These are phyloP conservation scores for Cryptococcus sp. DNA, from an alignment of 1,284 basidiomycete species.

Conservation along the genomic window DNA sequence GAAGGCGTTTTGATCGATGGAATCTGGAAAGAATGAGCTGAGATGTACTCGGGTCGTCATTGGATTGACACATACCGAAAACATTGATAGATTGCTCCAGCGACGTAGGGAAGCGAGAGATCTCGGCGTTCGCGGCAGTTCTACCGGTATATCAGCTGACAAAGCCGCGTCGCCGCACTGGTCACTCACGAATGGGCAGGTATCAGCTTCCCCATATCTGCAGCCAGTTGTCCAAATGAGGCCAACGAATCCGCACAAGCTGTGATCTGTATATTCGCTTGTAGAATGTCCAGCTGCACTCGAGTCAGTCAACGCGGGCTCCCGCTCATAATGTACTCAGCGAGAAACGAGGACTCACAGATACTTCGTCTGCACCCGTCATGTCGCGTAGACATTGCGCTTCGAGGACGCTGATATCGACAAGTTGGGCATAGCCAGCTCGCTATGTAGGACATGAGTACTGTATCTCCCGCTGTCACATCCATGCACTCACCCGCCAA, in stretches of 20 bases:
- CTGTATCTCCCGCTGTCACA: neutral
- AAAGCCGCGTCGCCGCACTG: neutral
- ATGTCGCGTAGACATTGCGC: constrained; percentile 49
- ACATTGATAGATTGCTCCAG: constrained; percentile 46
- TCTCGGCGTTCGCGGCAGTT: neutral
- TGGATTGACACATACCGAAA: constrained; percentile 23
- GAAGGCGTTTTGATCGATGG: constrained; percentile 84
- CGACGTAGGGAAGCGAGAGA: constrained; percentile 14
- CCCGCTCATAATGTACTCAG: neutral
- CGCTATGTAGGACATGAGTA: constrained; percentile 22
- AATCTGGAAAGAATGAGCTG: constrained; percentile 56
- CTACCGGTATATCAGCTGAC: constrained; percentile 9
- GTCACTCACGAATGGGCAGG: constrained; percentile 20
- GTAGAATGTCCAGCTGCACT: constrained; percentile 33
- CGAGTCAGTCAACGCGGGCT: constrained; percentile 1
- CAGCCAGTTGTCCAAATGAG: constrained; percentile 39
- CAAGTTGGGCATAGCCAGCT: constrained; percentile 64
- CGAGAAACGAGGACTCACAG: constrained; percentile 14
- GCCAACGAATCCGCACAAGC: constrained; percentile 55
- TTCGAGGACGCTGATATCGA: constrained; percentile 62
- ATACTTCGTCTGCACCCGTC: constrained; percentile 23
- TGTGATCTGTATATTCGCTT: constrained; percentile 35
- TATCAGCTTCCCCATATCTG: constrained; percentile 40
- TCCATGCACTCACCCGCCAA: constrained; percentile 66
- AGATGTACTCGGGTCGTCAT: neutral